Base-by-base conservation (phyloP, 305 asterid genomes). In the Caryopteris hybrid region DNA sequence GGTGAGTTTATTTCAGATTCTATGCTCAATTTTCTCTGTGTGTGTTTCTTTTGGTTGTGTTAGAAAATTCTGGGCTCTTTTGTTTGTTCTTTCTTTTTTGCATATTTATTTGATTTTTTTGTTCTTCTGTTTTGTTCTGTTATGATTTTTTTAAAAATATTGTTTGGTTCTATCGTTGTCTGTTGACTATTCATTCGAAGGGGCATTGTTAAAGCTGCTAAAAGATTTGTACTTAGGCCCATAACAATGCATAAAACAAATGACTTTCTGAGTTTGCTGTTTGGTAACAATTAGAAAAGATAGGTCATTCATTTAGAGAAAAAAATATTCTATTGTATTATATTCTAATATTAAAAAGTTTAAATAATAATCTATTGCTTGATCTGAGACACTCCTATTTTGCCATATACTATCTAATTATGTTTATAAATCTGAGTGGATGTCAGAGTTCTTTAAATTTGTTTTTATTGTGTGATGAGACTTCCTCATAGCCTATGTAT, bases 1-100 rank as follows among this genome's bases (percentile, higher is more conserved):
- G 78, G 81, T 76, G 29, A 60, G 50, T 70, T 59, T 39, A 0
- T 47, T 29, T 53, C 65, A 18, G 18, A 3, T 11, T 63, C 6
- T 21, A 4, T 3, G 8, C 38, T 8, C 48, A 9, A 13, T 27
- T 45, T 11, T 45, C 0, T 51, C 42, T 53, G 23, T 20, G 36
- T 41, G 31, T 31, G 50, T 65, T 12, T 13, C 5, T 6, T 54
- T 1, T 29, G 34, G 34, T 7, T 29, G 0, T 29, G 12, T 50
- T 23, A 50, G 21, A 7, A 31, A 63, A 8, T 21, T n/a, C 20
- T 20, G 3, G 20, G 36, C 18, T 61, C 5, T 53, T 53, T 38
- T 52, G 39, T 33, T 21, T 25, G 1, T 2, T 39, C 25, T 66
- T 17, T 36, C 14, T 31, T 9, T 33, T 8, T 18, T 23, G 64